Evolutionary conservation across 192 early-diverging fungal species (phyloP).

Genomic region (Borealophlyctis nickersoniae): DNA sequence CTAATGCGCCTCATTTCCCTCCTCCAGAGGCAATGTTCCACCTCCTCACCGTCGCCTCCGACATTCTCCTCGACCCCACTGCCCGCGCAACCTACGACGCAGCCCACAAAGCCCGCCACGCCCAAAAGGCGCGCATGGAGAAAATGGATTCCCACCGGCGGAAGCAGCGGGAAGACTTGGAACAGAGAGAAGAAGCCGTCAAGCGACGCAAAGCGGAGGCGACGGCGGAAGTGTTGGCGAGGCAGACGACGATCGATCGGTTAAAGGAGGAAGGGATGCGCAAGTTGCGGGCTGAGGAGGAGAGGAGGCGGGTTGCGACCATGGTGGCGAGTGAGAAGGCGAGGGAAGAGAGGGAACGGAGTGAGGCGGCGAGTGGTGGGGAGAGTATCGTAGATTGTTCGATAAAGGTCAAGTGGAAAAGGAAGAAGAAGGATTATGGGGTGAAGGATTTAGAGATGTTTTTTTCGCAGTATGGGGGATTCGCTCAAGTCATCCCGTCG

Average conservation of each 20-base stretch:
- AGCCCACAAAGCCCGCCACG: conserved; percentile 25
- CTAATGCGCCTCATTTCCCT: too few relatives aligned
- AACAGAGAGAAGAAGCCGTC: conserved; percentile 18
- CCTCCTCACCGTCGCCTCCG: conserved; percentile 87
- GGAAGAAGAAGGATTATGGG: not conserved
- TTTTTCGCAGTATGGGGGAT: conserved; percentile 15
- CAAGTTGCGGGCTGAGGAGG: conserved; percentile 22
- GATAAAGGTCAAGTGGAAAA: conserved; percentile 19
- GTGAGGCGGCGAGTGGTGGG: not conserved
- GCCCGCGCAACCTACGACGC: conserved; percentile 80
- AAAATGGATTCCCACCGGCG: conserved; percentile 20
- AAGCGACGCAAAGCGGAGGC: conserved; percentile 17
- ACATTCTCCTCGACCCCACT: conserved; percentile 77
- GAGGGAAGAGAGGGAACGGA: not conserved
- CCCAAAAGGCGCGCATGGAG: conserved; percentile 25
- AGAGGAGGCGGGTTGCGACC: conserved; percentile 12
- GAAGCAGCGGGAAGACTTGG: conserved; percentile 17
- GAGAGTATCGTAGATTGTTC: conserved; percentile 16
- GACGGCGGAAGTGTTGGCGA: conserved; percentile 6
- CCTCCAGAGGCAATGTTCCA: conserved; percentile 76
- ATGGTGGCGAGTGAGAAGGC: not conserved
- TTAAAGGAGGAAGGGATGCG: conserved; percentile 20
- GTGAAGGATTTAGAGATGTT: conserved; percentile 3
- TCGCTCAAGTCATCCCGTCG: conserved; percentile 17
- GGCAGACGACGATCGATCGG: conserved; percentile 22